Percentiles rank a stretch among this genome's conserved stretches.
Evolutionary conservation across 495 filamentous ascomycete genomes (phyloP).

Genomic region (Clohesyomyces aquaticus): DNA sequence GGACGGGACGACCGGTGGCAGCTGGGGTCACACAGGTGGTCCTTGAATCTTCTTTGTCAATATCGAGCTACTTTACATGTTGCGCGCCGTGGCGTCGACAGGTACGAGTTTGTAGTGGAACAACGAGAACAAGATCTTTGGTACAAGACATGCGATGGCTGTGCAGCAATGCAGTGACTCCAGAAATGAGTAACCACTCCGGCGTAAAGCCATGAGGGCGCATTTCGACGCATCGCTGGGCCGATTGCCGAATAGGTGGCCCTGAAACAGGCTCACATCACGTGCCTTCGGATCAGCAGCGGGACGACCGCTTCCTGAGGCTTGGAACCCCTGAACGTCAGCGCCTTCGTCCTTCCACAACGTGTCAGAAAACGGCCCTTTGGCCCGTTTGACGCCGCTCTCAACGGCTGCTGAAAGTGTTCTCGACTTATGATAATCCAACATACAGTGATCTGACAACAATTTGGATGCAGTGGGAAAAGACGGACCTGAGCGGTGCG

Average conservation of each 20-base stretch:
- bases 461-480: constrained; percentile 2
- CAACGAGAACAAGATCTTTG: too few species aligned
- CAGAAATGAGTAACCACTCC: not conserved
- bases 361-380: too few species aligned
- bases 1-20: not conserved
- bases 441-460: not conserved
- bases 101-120: too few species aligned
- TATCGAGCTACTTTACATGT: constrained; percentile 19
- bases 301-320: not conserved
- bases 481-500: not conserved
- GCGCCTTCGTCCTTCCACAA: not conserved
- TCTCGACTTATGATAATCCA: constrained; percentile 10
- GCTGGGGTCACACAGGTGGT: constrained; percentile 8
- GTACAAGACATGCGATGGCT: too few species aligned
- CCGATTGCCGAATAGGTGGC: not conserved
- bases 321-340: constrained; percentile 14
- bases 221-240: constrained; percentile 9
- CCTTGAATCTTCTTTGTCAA: constrained; percentile 16
- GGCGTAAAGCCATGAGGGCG: not conserved
- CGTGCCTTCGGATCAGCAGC: not conserved
- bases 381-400: not conserved
- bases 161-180: constrained; percentile 1
- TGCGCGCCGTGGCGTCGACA: constrained; percentile 5
- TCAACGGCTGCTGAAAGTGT: not conserved
- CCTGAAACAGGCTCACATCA: constrained; percentile 13